Evolutionary conservation across 441 rosid species (phyloP), one percentile per base, ranked within the genome.

Genomic region (Lagerstroemia fauriei): DNA sequence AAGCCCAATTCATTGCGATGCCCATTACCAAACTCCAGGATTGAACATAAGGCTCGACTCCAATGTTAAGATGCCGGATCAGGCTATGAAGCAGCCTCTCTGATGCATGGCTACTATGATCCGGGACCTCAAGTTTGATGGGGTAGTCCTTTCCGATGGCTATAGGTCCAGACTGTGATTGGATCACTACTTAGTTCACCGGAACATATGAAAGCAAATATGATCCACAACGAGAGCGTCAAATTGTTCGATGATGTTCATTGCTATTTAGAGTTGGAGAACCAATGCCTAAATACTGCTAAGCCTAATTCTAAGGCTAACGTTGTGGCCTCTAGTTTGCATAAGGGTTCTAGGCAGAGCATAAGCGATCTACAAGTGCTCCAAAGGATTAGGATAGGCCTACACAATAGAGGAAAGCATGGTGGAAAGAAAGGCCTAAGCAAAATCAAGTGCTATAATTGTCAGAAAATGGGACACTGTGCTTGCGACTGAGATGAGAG

Each of bases 81-180:
- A 50, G 53, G 17, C 50, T 1, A 70, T 80, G 53, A 38, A 25
- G 10, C 38, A 79, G 20, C 68, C 70, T 34, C 25, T 80, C 3
- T 18, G 44, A 24, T 25, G 34, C 31, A 51, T 79, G 51, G 50
- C 31, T 16, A 79, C 63, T 41, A 70, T 79, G 76, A 51, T 79
- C 5, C 9, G 44, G 7, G 51, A 80, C 11, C 31, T 48, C 8
- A 72, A 57, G 69, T 7, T 4, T 3, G 69, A 25, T 11, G 70
- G 77, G 8, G 53, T 70, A 0, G 72, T 22, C 57, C 11, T 75
- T 63, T 25, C 61, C 2, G 78, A 75, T n/a, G 78, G 78, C 78
- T 25, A 24, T 65, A 50, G 25, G 78, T 75, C 38, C 78, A 51
- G 41, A 20, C 38, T 9, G 34, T 85, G 0, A 74, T 81, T 0